Evolutionary conservation across 192 early-diverging fungal species (phyloP).

Genomic region (Podila horticola): DNA sequence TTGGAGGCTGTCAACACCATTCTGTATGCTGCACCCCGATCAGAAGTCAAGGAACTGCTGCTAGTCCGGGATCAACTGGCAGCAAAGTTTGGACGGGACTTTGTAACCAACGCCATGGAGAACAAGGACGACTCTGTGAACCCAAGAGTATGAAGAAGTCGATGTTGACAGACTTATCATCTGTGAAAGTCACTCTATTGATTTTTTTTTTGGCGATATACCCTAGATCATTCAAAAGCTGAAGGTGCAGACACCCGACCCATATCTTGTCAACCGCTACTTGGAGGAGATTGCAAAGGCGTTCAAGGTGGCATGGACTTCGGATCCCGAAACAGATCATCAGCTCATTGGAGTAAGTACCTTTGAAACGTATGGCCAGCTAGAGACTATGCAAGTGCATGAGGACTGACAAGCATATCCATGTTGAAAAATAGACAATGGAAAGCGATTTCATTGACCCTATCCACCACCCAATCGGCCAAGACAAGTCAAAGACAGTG

Average conservation of each 20-base stretch:
- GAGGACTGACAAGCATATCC: neutral
- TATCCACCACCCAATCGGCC: slow-evolving; percentile 21
- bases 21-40: slow-evolving; percentile 90
- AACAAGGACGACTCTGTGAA: slow-evolving; percentile 82
- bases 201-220: neutral
- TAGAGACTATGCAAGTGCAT: neutral
- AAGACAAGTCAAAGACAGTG: neutral
- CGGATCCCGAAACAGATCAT: slow-evolving; percentile 56
- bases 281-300: slow-evolving; percentile 89
- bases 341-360: slow-evolving; percentile 46
- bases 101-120: slow-evolving; percentile 77
- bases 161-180: neutral
- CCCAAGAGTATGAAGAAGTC: slow-evolving; percentile 61
- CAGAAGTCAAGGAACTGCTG: slow-evolving; percentile 86
- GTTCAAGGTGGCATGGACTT: slow-evolving; percentile 79
- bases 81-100: slow-evolving; percentile 87
- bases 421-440: slow-evolving; percentile 13
- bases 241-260: slow-evolving; percentile 79
- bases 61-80: slow-evolving; percentile 81
- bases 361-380: slow-evolving; percentile 10
- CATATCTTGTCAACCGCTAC: slow-evolving; percentile 84
- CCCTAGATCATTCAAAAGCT: slow-evolving; percentile 85
- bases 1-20: slow-evolving; percentile 89
- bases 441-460: slow-evolving; percentile 45
- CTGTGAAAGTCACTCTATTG: neutral